A percentile compares a stretch with the other conserved stretches of the same genome.
Conservation (phyloP, 1,139 yeast species). For the Geotrichum aggregatum region DNA sequence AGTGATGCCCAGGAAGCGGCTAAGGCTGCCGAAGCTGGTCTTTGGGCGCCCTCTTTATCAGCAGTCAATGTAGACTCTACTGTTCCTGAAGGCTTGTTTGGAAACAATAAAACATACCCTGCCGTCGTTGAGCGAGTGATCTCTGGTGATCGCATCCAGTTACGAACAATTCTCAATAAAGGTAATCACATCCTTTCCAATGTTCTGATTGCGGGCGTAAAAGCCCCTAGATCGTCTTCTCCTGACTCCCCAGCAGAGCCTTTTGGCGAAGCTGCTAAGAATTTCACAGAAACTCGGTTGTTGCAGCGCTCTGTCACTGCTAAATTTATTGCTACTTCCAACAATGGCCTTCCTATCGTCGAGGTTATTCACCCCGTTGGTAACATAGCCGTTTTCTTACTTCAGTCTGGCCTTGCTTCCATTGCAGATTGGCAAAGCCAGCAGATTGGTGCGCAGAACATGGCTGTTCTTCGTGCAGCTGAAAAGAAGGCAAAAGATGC, state of each 20-base stretch:
- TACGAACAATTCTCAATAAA: slow-evolving; percentile 49
- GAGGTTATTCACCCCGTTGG: slow-evolving; percentile 67
- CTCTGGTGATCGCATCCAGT: slow-evolving; percentile 69
- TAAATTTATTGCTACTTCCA: slow-evolving; percentile 50
- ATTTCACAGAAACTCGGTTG: slow-evolving; percentile 62
- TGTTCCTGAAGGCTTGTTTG: slow-evolving; percentile 43
- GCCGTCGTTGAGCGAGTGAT: slow-evolving; percentile 71
- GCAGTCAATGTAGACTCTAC: slow-evolving; percentile 37
- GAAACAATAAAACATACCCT: slow-evolving; percentile 42
- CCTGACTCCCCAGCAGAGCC: slow-evolving; percentile 44
- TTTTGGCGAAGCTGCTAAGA: slow-evolving; percentile 63
- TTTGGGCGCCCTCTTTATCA: slow-evolving; percentile 46
- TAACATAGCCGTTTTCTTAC: slow-evolving; percentile 64
- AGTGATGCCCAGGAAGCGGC: slow-evolving; percentile 51
- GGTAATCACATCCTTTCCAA: slow-evolving; percentile 48
- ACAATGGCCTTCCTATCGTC: slow-evolving; percentile 58
- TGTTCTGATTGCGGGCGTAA: slow-evolving; percentile 67
- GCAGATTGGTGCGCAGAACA: slow-evolving; percentile 60
- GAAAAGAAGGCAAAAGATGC: slow-evolving; percentile 63
- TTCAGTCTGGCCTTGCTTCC: slow-evolving; percentile 67
- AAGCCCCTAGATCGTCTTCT: slow-evolving; percentile 62
- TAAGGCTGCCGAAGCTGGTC: slow-evolving; percentile 46
- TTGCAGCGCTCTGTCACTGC: slow-evolving; percentile 61
- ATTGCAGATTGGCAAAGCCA: slow-evolving; percentile 80
- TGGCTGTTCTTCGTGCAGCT: slow-evolving; percentile 59